Evolutionary conservation across 1,284 basidiomycete species (phyloP).

Genomic region (Sporisorium exsertum): DNA sequence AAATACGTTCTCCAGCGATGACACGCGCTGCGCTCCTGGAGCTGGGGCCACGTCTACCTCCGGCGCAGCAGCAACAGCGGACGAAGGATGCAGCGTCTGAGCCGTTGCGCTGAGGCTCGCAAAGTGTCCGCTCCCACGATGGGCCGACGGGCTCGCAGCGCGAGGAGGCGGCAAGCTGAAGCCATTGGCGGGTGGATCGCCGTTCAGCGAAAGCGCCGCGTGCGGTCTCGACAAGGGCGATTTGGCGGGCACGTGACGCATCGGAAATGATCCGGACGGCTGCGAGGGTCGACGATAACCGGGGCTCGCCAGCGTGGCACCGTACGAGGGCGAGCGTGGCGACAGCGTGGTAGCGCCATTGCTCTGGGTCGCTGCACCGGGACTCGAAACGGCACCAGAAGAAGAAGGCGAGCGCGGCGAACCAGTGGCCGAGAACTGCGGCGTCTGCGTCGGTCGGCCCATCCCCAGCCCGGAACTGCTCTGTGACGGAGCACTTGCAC

Average conservation of each 20-base stretch:
- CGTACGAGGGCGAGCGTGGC: slow-evolving; percentile 44
- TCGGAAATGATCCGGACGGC: slow-evolving; percentile 47
- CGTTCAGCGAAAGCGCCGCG: slow-evolving; percentile 23
- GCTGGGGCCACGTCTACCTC: background rate
- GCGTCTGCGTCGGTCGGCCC: slow-evolving; percentile 28
- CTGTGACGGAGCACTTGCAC: background rate
- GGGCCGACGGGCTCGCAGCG: slow-evolving; percentile 35
- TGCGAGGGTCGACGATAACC: slow-evolving; percentile 43
- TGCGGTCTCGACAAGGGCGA: slow-evolving; percentile 49
- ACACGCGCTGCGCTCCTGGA: slow-evolving; percentile 1
- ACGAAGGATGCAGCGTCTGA: slow-evolving; percentile 30
- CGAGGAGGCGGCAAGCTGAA: slow-evolving; percentile 44
- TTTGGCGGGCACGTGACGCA: slow-evolving; percentile 51
- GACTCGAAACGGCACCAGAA: slow-evolving; percentile 10
- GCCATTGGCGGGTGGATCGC: slow-evolving; percentile 28
- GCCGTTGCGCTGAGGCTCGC: slow-evolving; percentile 28
- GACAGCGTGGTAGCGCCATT: slow-evolving; percentile 11
- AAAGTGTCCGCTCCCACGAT: slow-evolving; percentile 15
- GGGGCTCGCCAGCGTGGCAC: slow-evolving; percentile 30
- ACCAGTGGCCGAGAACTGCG: slow-evolving; percentile 18
- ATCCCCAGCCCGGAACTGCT: slow-evolving; percentile 23
- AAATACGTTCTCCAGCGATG: slow-evolving; percentile 17
- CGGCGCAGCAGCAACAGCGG: slow-evolving; percentile 12
- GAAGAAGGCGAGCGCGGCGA: slow-evolving; percentile 38
- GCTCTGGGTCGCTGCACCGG: background rate